Conservation (phyloP, 371 early-diverging fungal genomes). For the Mucor indicus region DNA sequence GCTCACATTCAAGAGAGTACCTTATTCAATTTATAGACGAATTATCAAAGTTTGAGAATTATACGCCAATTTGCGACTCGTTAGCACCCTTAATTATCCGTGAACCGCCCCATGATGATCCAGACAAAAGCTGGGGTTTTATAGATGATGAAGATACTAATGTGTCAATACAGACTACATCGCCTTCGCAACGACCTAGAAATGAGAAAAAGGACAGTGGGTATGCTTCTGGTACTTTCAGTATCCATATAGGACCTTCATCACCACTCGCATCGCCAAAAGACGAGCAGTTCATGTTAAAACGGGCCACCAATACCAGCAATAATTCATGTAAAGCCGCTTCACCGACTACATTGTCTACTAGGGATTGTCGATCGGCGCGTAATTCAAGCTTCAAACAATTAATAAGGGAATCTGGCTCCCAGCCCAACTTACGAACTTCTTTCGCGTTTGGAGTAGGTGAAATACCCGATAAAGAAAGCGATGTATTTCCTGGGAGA, state of each 20-base stretch:
- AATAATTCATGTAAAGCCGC: background rate
- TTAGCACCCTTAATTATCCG: slow-evolving; percentile 39
- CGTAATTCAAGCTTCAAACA: too few relatives aligned
- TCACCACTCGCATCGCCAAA: slow-evolving; percentile 2
- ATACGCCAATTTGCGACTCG: slow-evolving; percentile 40
- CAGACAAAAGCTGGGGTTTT: slow-evolving; percentile 44
- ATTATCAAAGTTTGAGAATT: slow-evolving; percentile 29
- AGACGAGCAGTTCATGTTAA: too few relatives aligned
- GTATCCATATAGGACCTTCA: background rate
- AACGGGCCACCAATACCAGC: too few relatives aligned
- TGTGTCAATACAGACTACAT: background rate
- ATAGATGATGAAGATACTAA: slow-evolving; percentile 19
- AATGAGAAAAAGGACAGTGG: slow-evolving; percentile 45
- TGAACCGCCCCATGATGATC: slow-evolving; percentile 40
- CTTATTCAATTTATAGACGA: slow-evolving; percentile 44
- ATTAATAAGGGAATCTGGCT: too few relatives aligned
- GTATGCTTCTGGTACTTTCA: slow-evolving; percentile 21
- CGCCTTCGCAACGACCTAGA: background rate
- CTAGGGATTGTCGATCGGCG: too few relatives aligned
- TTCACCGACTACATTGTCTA: background rate
- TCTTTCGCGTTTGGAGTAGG: too few relatives aligned
- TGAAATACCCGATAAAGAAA: background rate
- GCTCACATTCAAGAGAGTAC: slow-evolving; percentile 44
- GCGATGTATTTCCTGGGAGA: slow-evolving; percentile 13
- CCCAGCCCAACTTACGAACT: background rate